These are phyloP conservation scores for Ophiostoma australiae DNA, from an alignment of 2,329 filamentous ascomycete genomes.

Conservation along the genomic window DNA sequence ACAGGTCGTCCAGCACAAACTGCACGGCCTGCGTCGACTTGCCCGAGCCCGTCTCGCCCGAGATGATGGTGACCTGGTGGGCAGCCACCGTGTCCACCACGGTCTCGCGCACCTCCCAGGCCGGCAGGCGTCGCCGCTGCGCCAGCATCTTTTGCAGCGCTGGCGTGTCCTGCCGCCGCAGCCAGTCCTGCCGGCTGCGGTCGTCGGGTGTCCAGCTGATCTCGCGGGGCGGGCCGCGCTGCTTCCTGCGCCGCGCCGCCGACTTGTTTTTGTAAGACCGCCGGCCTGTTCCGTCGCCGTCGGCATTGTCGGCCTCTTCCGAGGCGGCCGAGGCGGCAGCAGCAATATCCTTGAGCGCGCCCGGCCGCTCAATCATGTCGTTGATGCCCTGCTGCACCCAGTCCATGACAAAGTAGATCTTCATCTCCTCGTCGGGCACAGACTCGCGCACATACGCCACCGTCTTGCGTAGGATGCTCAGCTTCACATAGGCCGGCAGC, in stretches of 20 bases:
- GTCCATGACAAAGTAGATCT: slow-evolving; percentile 79
- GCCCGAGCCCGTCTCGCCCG: slow-evolving; percentile 92
- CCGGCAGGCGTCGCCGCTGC: slow-evolving; percentile 70
- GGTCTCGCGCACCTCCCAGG: slow-evolving; percentile 74
- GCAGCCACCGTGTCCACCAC: slow-evolving; percentile 70
- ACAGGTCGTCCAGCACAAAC: slow-evolving; percentile 89
- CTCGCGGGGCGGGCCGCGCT: slow-evolving; percentile 49
- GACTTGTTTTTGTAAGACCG: slow-evolving; percentile 24
- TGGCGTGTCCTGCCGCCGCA: slow-evolving; percentile 57
- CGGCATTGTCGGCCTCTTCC: slow-evolving; percentile 45
- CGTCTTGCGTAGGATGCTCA: slow-evolving; percentile 77
- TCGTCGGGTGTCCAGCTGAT: slow-evolving; percentile 59
- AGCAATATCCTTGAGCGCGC: slow-evolving; percentile 77
- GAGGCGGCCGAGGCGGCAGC: slow-evolving; percentile 65
- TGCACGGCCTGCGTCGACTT: slow-evolving; percentile 97
- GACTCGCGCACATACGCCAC: slow-evolving; percentile 65
- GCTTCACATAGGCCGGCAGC: slow-evolving; percentile 85
- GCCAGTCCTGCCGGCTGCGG: slow-evolving; percentile 63
- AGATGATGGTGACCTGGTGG: slow-evolving; percentile 91
- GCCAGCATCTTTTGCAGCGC: slow-evolving; percentile 70
- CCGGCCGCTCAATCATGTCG: slow-evolving; percentile 76
- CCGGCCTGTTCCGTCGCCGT: slow-evolving; percentile 28
- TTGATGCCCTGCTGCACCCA: slow-evolving; percentile 86
- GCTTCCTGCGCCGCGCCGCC: slow-evolving; percentile 33
- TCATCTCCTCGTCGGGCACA: slow-evolving; percentile 79